Evolutionary conservation across 805 yeast genomes (phyloP), one percentile per base, ranked within the genome.

Genomic region (Candida dendrica): DNA sequence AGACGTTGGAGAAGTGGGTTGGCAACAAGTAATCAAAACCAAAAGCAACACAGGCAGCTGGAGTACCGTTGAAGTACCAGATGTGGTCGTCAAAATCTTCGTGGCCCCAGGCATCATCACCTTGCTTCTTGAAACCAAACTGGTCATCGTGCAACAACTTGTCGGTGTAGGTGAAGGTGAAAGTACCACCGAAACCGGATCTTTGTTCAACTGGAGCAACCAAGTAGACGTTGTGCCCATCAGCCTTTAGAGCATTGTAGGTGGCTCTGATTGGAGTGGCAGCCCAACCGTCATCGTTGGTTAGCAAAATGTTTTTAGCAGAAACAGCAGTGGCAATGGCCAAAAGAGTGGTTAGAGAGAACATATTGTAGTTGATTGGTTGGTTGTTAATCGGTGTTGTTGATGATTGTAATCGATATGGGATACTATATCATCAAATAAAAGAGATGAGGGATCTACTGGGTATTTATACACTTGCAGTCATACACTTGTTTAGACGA

Each of bases 201-300:
- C 71, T 64, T 48, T 71, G 74, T 33, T 66, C 65, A 19, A 67
- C 73, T 38, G 81, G 80, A 10, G 79, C 79, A 31, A 71, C 75
- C 49, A 72, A 49, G 39, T 68, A 58, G 34, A 73, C 79, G 42
- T 60, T 64, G 53, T 75, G 71, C 26, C 77, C 77, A n/a, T 72
- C 77, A 10, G 52, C 50, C 22, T 56, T 65, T 46, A 74, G 65
- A 30, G 64, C 74, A 40, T 68, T 58, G 66, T 75, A 77, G 11
- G 75, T 58, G 14, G 81, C 77, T 54, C 81, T 69, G 53, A 77
- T 72, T 52, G 74, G 74, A 38, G 80, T 72, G 5, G 79, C 61
- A 3, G 71, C 73, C 75, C 77, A 77, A 16, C 75, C 71, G 48
- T 77, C 82, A 52, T 77, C 82, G 50, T 77, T 75, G 46, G 80